These are phyloP conservation scores for Onygena corvina DNA, from an alignment of 2,329 filamentous ascomycete species.

Conservation along the genomic window DNA sequence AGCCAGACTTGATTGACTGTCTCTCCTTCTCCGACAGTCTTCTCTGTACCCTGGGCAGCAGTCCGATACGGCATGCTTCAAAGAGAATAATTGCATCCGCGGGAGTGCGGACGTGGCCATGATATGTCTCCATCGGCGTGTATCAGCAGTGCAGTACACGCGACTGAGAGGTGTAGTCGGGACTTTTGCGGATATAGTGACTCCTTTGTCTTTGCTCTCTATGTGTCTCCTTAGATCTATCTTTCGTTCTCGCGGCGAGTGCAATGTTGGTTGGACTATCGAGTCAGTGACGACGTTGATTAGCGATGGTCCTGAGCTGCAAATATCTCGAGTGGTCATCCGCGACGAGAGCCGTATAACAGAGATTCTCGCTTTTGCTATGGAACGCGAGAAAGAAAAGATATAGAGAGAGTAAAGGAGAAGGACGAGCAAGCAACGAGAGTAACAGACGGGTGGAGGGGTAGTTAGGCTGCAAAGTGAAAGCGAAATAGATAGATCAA, in stretches of 20 bases:
- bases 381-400: neutral
- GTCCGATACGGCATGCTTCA: constrained; percentile 81
- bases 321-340: no score
- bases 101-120: constrained; percentile 89
- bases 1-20: constrained; percentile 89
- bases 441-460: neutral
- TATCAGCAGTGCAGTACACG: neutral
- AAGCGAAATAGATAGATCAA: neutral
- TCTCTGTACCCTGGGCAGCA: constrained; percentile 82
- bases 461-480: neutral
- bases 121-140: constrained; percentile 76
- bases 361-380: no score
- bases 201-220: no score
- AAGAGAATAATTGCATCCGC: constrained; percentile 97
- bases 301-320: neutral
- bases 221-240: no score
- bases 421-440: neutral
- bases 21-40: constrained; percentile 92
- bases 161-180: neutral
- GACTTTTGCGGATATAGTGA: no score
- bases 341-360: no score
- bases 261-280: neutral
- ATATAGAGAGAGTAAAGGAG: neutral
- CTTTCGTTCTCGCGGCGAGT: no score
- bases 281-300: neutral